These are phyloP conservation scores for Dendrobium nobile DNA, from an alignment of 106 monocot species.

Conservation along the genomic window DNA sequence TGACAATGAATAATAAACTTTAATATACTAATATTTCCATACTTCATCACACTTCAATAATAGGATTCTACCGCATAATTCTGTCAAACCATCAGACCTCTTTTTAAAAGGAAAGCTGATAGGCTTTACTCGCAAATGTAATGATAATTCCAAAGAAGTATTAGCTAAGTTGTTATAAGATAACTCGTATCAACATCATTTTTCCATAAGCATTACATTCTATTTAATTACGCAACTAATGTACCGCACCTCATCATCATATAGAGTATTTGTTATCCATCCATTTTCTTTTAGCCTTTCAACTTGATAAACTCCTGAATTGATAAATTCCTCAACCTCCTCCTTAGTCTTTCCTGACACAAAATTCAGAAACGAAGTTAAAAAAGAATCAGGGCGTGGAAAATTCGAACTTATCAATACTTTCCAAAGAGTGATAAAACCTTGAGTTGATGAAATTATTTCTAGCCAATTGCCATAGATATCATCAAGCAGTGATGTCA, in stretches of 20 bases:
- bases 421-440: constrained; percentile 21
- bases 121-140: background rate
- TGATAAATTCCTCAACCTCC: constrained; percentile 71
- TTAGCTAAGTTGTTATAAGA: background rate
- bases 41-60: background rate
- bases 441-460: constrained; percentile 64
- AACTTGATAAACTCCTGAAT: constrained; percentile 87
- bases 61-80: background rate
- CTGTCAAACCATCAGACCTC: background rate
- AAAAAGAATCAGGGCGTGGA: background rate
- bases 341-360: constrained; percentile 61
- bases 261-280: constrained; percentile 81
- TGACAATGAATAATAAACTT: background rate
- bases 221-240: constrained; percentile 2
- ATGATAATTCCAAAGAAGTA: background rate
- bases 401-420: background rate
- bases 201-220: background rate
- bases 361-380: constrained; percentile 14
- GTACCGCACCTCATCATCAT: constrained; percentile 88
- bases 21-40: background rate
- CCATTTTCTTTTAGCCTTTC: constrained; percentile 94
- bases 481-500: constrained; percentile 80
- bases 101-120: background rate
- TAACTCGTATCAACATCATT: background rate
- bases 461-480: constrained; percentile 89